Evolutionary conservation across 1,139 yeast genomes (phyloP).

Genomic region (Suhomyces bolitotheri): DNA sequence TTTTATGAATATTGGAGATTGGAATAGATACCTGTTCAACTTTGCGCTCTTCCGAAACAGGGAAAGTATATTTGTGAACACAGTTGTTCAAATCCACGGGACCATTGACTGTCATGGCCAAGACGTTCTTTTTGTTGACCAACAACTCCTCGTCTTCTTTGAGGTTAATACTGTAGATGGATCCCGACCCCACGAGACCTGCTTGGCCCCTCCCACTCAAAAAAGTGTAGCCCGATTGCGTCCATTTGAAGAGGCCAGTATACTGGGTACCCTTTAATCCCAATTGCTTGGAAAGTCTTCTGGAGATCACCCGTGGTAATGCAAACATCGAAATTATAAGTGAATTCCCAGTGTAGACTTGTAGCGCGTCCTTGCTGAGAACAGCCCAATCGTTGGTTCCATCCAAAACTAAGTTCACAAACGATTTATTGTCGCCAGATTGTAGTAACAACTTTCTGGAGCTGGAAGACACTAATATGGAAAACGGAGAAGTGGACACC

Average conservation of each 20-base stretch:
- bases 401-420: conserved; percentile 49
- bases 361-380: conserved; percentile 46
- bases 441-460: conserved; percentile 19
- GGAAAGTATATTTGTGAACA: conserved; percentile 28
- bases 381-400: conserved; percentile 66
- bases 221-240: conserved; percentile 43
- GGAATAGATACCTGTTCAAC: not conserved
- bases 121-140: conserved; percentile 46
- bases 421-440: conserved; percentile 31
- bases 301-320: conserved; percentile 44
- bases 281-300: conserved; percentile 30
- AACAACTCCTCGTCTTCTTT: conserved; percentile 50
- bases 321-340: conserved; percentile 36
- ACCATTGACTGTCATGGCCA: conserved; percentile 56
- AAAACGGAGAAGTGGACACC: conserved; percentile 50
- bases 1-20: conserved; percentile 10
- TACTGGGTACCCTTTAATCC: conserved; percentile 22
- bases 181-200: conserved; percentile 58
- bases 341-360: conserved; percentile 54
- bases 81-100: conserved; percentile 46
- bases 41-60: conserved; percentile 9
- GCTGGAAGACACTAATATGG: conserved; percentile 40
- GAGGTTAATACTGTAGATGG: conserved; percentile 51
- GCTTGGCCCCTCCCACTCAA: conserved; percentile 60
- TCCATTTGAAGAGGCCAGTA: conserved; percentile 41